These are phyloP conservation scores for Ophiocordyceps camponoti-saundersi DNA, from an alignment of 2,329 filamentous ascomycete species.

Conservation along the genomic window DNA sequence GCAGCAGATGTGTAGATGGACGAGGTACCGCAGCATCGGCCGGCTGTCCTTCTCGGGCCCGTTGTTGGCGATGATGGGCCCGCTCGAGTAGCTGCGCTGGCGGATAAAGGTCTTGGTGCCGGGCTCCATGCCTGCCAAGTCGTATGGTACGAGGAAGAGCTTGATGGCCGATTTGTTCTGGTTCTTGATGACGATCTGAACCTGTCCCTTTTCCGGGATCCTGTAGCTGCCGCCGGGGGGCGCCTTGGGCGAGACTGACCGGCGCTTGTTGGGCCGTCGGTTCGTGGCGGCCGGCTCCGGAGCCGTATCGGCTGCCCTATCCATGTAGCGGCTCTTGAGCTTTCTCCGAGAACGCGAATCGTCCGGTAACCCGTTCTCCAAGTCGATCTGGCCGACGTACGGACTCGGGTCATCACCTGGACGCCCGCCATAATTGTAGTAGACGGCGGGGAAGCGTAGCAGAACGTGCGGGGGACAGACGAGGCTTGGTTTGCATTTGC, in stretches of 20 bases:
- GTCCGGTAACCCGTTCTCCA: conserved; percentile 60
- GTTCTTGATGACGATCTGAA: conserved; percentile 96
- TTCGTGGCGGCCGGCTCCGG: neutral
- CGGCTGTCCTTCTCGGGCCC: conserved; percentile 25
- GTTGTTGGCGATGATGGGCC: conserved; percentile 59
- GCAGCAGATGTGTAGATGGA: conserved; percentile 87
- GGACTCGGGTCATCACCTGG: conserved; percentile 80
- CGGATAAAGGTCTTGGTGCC: conserved; percentile 93
- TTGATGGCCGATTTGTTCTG: conserved; percentile 97
- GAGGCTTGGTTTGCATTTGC: conserved; percentile 72
- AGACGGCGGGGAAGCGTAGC: conserved; percentile 82
- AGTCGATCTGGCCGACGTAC: conserved; percentile 83
- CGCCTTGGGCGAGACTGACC: conserved; percentile 32
- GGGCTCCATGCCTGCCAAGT: conserved; percentile 79
- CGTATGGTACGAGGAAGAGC: conserved; percentile 84
- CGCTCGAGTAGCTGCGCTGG: conserved; percentile 81
- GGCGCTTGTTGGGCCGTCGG: conserved; percentile 16
- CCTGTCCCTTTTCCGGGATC: conserved; percentile 81
- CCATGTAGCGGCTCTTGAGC: conserved; percentile 24
- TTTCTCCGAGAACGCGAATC: conserved; percentile 30
- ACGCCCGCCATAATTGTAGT: conserved; percentile 74
- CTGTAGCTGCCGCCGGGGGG: conserved; percentile 83
- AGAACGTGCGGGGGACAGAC: conserved; percentile 82
- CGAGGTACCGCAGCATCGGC: conserved; percentile 71
- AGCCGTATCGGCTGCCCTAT: conserved; percentile 12